These are phyloP conservation scores for Antitrichia curtipendula DNA, from an alignment of 225 moss, liverwort and hornwort species.

Conservation along the genomic window DNA sequence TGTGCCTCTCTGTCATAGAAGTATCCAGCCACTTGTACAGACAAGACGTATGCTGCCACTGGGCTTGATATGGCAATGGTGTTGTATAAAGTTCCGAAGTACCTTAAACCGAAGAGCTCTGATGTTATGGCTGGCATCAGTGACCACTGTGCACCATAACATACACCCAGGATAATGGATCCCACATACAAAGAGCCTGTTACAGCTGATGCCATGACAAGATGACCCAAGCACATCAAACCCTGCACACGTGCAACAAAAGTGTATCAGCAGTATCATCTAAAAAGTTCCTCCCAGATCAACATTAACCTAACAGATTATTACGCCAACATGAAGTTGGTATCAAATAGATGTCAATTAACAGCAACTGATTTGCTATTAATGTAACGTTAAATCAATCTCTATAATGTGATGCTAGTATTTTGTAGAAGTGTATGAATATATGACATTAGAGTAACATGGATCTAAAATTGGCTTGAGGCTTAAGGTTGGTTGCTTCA, in stretches of 20 bases:
- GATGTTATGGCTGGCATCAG: slow-evolving; percentile 71
- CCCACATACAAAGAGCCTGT: slow-evolving; percentile 43
- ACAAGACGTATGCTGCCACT: slow-evolving; percentile 38
- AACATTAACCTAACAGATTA: not conserved
- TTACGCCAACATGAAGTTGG: too few species aligned
- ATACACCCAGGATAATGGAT: slow-evolving; percentile 40
- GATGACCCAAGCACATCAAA: slow-evolving; percentile 43
- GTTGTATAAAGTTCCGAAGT: slow-evolving; percentile 60
- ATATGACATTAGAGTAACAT: not conserved
- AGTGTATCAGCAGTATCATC: not conserved
- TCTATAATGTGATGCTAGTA: too few species aligned
- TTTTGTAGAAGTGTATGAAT: not conserved
- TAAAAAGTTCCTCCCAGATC: not conserved
- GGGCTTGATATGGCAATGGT: slow-evolving; percentile 56
- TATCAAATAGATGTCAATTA: too few species aligned
- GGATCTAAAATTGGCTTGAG: not conserved
- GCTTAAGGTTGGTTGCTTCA: not conserved
- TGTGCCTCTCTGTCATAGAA: slow-evolving; percentile 52
- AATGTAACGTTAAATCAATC: not conserved
- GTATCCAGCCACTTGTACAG: slow-evolving; percentile 44
- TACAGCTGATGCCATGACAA: slow-evolving; percentile 29
- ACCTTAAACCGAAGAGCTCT: slow-evolving; percentile 46
- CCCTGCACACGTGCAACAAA: slow-evolving; percentile 14
- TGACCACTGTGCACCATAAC: slow-evolving; percentile 73
- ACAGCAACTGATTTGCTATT: not conserved